Base-by-base conservation (phyloP, 768 basidiomycete species). In the Suillus bovinus region DNA sequence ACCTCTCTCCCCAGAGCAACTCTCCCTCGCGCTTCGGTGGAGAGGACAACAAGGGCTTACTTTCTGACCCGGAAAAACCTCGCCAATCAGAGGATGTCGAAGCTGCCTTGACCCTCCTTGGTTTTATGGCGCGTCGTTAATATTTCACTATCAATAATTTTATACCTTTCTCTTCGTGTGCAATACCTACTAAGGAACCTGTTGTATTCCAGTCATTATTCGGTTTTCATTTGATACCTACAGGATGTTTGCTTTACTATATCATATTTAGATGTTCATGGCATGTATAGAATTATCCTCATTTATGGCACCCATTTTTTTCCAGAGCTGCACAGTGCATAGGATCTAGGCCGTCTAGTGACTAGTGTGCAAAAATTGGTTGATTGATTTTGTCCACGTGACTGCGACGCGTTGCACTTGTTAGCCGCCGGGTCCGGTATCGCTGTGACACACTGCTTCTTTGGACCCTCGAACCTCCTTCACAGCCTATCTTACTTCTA, bases 31-130 rank as follows among this genome's bases (percentile, higher is more conserved):
- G 20, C 49, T 46, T 58, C 29, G 7, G 29, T 31, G 22, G 16
- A 22, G 33, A 58, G 39, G 55, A 46, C 31, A 58, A 49, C 46
- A 56, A 64, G 4, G 4, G 22, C 39, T 38, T 54, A 2, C 58
- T 59, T 54, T 36, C 61, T 63, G 59, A 55, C 29, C 56, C 33
- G 5, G 64, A 24, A 13, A 29, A 34, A 36, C 39, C 34, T 24
- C 66, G 63, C 3, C 74, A 73, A 54, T 66, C 68, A 14, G 69
- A 77, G 61, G 76, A 77, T 17, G 74, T 77, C 24, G 76, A 77
- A 61, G 76, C 77, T 0, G 76, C 76, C 29, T 73, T 77, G 63
- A 72, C 72, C 1, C 75, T 77, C 10, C 66, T 77, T 38, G 76
- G 68, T 38, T 78, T 77, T 65, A 75, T 70, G 62, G 66, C 59